phyloP scores from a whole-genome alignment of 169 alveolate genomes.

The Cryptosporidium andersoni region DNA sequence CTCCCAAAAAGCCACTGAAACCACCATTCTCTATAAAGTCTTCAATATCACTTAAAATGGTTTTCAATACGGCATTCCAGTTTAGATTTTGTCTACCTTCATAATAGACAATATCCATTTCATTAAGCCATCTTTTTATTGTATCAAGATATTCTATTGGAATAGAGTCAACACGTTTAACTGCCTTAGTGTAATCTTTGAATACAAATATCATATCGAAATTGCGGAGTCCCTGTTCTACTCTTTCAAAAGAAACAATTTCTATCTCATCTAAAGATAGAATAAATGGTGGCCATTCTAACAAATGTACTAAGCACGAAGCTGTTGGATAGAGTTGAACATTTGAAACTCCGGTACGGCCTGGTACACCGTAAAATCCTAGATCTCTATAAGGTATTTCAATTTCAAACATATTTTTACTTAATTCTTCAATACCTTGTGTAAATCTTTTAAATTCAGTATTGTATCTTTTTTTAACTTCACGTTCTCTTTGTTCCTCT shows the following conservation, averaged over 20 bases:
- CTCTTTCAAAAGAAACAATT: constrained; percentile 95
- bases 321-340: constrained; percentile 94
- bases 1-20: constrained; percentile 85
- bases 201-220: constrained; percentile 96
- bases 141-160: constrained; percentile 93
- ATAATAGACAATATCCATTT: constrained; percentile 86
- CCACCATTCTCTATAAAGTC: constrained; percentile 86
- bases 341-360: constrained; percentile 84
- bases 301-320: constrained; percentile 91
- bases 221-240: constrained; percentile 93
- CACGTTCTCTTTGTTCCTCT: constrained; percentile 95
- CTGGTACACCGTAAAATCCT: constrained; percentile 94
- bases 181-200: constrained; percentile 92
- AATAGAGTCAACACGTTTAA: constrained; percentile 91
- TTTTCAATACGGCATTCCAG: constrained; percentile 87
- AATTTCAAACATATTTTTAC: constrained; percentile 38
- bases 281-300: constrained; percentile 96
- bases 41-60: constrained; percentile 84
- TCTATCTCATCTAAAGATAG: constrained; percentile 94
- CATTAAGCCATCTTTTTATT: constrained; percentile 91
- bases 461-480: constrained; percentile 89
- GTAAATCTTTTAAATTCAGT: constrained; percentile 89
- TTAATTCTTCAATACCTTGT: constrained; percentile 70
- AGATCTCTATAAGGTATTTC: constrained; percentile 82
- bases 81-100: constrained; percentile 90